Evolutionary conservation across 164 flowering plant genomes (phyloP).

Genomic region (Tinospora cordifolia): DNA sequence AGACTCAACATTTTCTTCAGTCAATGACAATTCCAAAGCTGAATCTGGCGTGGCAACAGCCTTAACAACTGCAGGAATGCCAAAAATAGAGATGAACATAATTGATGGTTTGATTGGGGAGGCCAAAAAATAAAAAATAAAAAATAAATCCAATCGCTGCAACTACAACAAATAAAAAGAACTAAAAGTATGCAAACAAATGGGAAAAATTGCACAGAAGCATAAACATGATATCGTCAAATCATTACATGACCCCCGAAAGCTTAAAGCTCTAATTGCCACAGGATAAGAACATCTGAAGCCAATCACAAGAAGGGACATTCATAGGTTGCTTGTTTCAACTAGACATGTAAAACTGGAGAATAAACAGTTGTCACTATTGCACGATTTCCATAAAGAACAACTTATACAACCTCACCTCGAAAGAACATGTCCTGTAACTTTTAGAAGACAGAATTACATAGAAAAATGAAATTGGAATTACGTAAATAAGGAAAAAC

Average conservation of each 20-base stretch:
- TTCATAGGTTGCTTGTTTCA: too few species aligned
- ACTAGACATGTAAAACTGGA: too few species aligned
- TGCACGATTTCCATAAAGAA: too few species aligned
- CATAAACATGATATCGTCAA: background rate
- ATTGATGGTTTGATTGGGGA: background rate
- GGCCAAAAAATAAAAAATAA: too few species aligned
- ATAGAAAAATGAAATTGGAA: too few species aligned
- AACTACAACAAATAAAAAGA: background rate
- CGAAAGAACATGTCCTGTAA: too few species aligned
- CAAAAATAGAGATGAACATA: background rate
- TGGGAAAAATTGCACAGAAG: background rate
- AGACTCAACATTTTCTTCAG: constrained; percentile 82
- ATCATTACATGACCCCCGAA: background rate
- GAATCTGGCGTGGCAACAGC: constrained; percentile 86
- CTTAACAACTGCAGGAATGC: constrained; percentile 44
- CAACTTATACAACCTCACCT: too few species aligned
- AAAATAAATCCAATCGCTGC: background rate
- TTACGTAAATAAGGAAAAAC: too few species aligned
- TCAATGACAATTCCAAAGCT: constrained; percentile 68
- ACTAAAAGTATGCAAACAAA: background rate
- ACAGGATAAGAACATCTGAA: too few species aligned
- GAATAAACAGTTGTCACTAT: too few species aligned
- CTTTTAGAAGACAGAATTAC: too few species aligned
- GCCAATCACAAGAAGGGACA: too few species aligned
- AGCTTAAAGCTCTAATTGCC: background rate